Evolutionary conservation across 2,329 filamentous ascomycete species (phyloP).

Genomic region (Sporothrix curviconia): DNA sequence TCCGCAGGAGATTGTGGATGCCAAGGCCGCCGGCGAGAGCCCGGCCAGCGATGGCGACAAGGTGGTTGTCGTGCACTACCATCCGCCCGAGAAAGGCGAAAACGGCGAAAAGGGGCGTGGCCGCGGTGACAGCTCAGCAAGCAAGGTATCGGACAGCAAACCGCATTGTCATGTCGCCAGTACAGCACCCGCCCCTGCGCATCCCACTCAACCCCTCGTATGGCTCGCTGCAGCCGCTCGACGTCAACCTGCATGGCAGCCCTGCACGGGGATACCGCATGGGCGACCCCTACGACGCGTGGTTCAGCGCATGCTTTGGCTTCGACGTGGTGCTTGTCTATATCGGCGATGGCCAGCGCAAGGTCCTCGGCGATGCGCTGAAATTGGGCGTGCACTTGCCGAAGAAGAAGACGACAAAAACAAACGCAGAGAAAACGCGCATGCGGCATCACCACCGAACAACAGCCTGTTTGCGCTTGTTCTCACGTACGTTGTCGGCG

Average conservation of each 20-base stretch:
- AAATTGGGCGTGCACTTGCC: conserved; percentile 25
- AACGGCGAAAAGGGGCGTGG: too few species aligned
- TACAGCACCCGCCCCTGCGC: conserved; percentile 14
- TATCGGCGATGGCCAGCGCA: conserved; percentile 54
- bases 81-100: conserved; percentile 15
- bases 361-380: conserved; percentile 53
- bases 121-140: too few species aligned
- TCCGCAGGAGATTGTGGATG: conserved; percentile 45
- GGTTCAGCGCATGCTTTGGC: conserved; percentile 63
- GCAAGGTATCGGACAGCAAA: too few species aligned
- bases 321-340: conserved; percentile 56
- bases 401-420: neutral
- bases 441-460: too few species aligned
- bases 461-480: too few species aligned
- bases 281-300: conserved; percentile 51
- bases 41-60: neutral
- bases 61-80: conserved; percentile 38
- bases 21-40: neutral
- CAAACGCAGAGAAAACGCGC: neutral
- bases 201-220: conserved; percentile 51
- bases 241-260: conserved; percentile 55
- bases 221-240: conserved; percentile 37
- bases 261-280: conserved; percentile 55
- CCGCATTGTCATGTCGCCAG: conserved; percentile 9
- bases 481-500: neutral